phyloP scores from a whole-genome alignment of 345 rosid genomes.

The Nasturtium officinale region DNA sequence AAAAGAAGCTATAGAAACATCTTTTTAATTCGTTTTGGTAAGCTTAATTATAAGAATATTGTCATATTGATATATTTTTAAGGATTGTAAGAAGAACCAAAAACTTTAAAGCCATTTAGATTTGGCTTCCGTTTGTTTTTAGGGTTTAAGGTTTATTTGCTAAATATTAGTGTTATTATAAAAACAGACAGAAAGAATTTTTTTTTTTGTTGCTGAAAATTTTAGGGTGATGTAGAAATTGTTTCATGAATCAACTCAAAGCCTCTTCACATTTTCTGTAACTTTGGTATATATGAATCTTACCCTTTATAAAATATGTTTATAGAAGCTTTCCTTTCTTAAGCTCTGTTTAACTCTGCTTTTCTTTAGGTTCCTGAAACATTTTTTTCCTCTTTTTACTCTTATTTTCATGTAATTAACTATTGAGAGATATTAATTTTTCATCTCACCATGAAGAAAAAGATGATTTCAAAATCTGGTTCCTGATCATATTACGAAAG shows the following conservation, averaged over 20 bases:
- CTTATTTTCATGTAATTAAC: no score
- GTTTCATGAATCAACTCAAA: not conserved
- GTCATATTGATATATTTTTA: not conserved
- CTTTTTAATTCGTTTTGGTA: not conserved
- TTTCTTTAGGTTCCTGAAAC: no score
- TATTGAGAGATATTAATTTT: no score
- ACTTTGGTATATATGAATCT: not conserved
- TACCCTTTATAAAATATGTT: not conserved
- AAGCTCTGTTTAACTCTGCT: no score
- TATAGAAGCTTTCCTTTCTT: no score
- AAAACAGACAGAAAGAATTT: not conserved
- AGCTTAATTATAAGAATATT: slow-evolving; percentile 1
- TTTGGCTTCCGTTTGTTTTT: not conserved
- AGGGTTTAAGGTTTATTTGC: not conserved
- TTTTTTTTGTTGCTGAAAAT: not conserved
- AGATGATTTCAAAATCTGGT: not conserved
- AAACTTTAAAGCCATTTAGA: not conserved
- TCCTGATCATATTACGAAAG: not conserved
- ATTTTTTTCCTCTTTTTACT: no score
- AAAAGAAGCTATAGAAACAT: not conserved
- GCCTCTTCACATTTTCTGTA: not conserved
- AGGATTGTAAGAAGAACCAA: not conserved
- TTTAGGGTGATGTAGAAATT: not conserved
- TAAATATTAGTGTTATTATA: not conserved
- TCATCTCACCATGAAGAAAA: no score